Evolutionary conservation across 2,329 filamentous ascomycete species (phyloP).

Genomic region (Metarhizium robertsii): DNA sequence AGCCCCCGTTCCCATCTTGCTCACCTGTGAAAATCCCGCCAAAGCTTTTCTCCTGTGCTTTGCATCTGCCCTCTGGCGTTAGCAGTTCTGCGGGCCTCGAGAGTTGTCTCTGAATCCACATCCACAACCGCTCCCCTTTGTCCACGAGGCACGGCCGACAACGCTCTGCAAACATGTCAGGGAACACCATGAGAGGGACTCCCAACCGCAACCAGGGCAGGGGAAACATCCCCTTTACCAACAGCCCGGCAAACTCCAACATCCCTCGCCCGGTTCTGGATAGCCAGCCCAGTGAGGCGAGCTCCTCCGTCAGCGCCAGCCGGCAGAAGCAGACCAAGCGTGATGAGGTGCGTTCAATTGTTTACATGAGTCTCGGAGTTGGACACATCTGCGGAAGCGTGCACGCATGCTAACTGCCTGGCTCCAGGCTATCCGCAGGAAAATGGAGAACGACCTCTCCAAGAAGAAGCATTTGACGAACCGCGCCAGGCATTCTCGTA

Average conservation of each 20-base stretch:
- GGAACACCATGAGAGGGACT: conserved; percentile 59
- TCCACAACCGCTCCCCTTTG: not conserved
- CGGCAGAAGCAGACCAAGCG: conserved; percentile 94
- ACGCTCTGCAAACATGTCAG: conserved; percentile 35
- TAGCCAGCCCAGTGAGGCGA: conserved; percentile 45
- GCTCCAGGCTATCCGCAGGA: conserved; percentile 80
- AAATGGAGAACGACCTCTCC: conserved; percentile 94
- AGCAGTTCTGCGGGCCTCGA: not conserved
- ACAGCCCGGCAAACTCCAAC: conserved; percentile 50
- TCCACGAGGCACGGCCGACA: not conserved
- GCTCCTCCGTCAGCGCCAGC: conserved; percentile 78
- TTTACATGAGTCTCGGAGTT: not conserved
- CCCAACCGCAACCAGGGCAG: conserved; percentile 53
- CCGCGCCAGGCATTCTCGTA: conserved; percentile 76
- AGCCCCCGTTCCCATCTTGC: not conserved
- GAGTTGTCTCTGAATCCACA: not conserved
- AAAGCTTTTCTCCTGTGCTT: not conserved
- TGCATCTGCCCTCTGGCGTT: not conserved
- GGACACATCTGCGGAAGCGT: not conserved
- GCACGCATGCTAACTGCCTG: conserved; percentile 2
- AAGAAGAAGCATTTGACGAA: conserved; percentile 84
- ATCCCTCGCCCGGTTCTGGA: conserved; percentile 69
- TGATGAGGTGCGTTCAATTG: conserved; percentile 70
- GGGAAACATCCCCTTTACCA: conserved; percentile 49
- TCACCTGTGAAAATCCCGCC: conserved; percentile 1